Evolutionary conservation across 306 rosid species (phyloP).

Genomic region (Fragaria vesca): DNA sequence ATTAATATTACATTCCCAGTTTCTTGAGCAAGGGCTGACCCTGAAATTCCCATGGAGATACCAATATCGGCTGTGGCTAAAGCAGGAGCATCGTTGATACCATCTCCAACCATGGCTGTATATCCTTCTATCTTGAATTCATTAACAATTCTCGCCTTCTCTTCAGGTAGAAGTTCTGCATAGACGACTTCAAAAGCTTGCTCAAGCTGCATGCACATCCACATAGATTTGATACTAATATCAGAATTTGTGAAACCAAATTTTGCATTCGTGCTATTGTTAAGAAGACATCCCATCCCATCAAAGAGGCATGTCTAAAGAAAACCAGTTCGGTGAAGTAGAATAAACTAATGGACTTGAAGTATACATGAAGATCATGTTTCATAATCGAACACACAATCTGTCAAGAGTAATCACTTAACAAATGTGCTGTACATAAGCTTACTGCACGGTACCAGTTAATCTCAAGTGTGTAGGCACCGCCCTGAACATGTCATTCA

Average conservation of each 20-base stretch:
- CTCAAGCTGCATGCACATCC: constrained; percentile 51
- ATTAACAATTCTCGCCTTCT: constrained; percentile 63
- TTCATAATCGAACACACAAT: not conserved
- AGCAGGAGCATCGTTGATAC: constrained; percentile 92
- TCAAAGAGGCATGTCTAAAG: not conserved
- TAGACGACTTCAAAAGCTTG: constrained; percentile 55
- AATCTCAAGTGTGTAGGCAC: not conserved
- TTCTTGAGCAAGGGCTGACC: constrained; percentile 91
- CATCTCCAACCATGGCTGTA: constrained; percentile 93
- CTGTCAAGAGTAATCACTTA: not conserved
- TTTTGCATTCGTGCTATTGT: not conserved
- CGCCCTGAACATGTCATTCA: not conserved
- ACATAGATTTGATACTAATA: constrained; percentile 15
- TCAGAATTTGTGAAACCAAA: not conserved
- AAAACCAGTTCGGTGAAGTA: not conserved
- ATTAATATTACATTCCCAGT: constrained; percentile 74
- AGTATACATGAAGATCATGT: not conserved
- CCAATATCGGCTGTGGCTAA: constrained; percentile 88
- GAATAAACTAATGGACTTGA: too few species aligned
- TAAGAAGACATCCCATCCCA: not conserved
- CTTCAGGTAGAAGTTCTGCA: constrained; percentile 91
- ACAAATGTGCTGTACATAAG: not conserved
- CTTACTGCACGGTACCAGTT: not conserved
- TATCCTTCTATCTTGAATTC: constrained; percentile 66
- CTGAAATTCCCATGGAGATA: constrained; percentile 94